These are phyloP conservation scores for Fusarium pseudograminearum DNA, from an alignment of 2,329 filamentous ascomycete genomes.

Conservation along the genomic window DNA sequence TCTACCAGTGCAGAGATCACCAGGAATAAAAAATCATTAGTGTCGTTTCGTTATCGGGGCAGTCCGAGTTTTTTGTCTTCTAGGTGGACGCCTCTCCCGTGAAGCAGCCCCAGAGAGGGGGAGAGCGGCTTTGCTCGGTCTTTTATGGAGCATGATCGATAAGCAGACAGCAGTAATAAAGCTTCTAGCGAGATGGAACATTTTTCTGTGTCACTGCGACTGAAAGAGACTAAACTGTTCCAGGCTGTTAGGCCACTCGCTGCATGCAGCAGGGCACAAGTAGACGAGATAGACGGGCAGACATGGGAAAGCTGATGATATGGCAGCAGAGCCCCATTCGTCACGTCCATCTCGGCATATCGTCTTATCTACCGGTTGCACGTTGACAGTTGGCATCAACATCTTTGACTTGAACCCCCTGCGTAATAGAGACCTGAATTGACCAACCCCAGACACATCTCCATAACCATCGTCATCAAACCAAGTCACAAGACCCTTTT, in stretches of 20 bases:
- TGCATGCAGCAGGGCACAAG: conserved; percentile 5
- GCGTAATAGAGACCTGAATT: background rate
- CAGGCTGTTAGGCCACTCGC: conserved; percentile 6
- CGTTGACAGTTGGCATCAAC: background rate
- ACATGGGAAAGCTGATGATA: conserved; percentile 12
- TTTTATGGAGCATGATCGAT: conserved; percentile 37
- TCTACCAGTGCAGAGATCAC: conserved; percentile 6
- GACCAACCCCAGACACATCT: background rate
- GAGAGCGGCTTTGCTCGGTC: conserved; percentile 41
- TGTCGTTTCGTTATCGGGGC: conserved; percentile 25
- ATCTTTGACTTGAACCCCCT: no score
- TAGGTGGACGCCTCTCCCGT: conserved; percentile 41
- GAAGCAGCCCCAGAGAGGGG: conserved; percentile 20
- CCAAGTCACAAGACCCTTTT: conserved; percentile 23
- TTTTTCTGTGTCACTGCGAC: background rate
- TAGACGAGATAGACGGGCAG: no score
- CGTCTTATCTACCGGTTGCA: conserved; percentile 27
- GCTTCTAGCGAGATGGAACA: conserved; percentile 35
- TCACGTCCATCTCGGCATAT: conserved; percentile 38
- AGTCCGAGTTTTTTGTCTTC: conserved; percentile 21
- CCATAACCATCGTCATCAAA: conserved; percentile 27
- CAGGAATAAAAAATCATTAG: conserved; percentile 22
- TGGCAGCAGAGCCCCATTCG: conserved; percentile 33
- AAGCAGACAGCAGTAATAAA: conserved; percentile 11
- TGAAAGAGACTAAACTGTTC: conserved; percentile 2